Percentiles rank a stretch among this genome's conserved stretches.
Conservation (phyloP, 164 flowering plant genomes). For the Liquidambar formosana region DNA sequence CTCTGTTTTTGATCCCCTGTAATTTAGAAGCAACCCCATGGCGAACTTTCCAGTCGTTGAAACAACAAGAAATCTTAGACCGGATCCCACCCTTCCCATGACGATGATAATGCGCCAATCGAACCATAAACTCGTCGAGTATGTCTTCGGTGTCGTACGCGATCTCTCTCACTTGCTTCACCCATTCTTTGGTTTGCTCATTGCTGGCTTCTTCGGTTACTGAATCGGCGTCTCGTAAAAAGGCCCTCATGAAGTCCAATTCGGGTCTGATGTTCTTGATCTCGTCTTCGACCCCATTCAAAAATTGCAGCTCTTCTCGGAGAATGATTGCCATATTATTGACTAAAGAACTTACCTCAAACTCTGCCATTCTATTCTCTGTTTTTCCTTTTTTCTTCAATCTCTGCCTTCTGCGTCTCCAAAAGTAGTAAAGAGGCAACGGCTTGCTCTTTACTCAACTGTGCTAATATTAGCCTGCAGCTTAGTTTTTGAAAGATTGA, state of each 20-base stretch:
- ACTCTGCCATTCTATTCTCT: conserved; percentile 1
- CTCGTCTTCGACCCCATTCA: conserved; percentile 4
- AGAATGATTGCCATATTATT: background rate
- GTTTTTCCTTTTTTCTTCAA: background rate
- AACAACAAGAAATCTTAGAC: too few species aligned
- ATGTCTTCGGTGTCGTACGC: background rate
- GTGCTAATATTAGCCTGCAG: too few species aligned
- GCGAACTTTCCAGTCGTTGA: background rate
- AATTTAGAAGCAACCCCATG: background rate
- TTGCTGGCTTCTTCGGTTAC: conserved; percentile 2
- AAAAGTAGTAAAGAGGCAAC: too few species aligned
- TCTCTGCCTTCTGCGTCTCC: too few species aligned
- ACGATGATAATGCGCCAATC: background rate
- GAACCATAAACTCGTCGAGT: background rate
- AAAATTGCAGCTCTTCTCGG: background rate
- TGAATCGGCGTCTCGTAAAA: conserved; percentile 10
- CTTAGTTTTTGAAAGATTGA: too few species aligned
- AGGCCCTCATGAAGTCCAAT: conserved; percentile 1
- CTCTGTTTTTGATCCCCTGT: background rate
- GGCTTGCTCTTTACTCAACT: too few species aligned
- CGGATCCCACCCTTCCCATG: background rate
- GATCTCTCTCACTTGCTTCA: conserved; percentile 2
- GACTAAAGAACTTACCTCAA: conserved; percentile 5
- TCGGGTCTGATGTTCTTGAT: background rate
- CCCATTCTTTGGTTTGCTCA: conserved; percentile 4